These are phyloP conservation scores for Fusarium duplospermum DNA, from an alignment of 2,329 filamentous ascomycete genomes.

Conservation along the genomic window DNA sequence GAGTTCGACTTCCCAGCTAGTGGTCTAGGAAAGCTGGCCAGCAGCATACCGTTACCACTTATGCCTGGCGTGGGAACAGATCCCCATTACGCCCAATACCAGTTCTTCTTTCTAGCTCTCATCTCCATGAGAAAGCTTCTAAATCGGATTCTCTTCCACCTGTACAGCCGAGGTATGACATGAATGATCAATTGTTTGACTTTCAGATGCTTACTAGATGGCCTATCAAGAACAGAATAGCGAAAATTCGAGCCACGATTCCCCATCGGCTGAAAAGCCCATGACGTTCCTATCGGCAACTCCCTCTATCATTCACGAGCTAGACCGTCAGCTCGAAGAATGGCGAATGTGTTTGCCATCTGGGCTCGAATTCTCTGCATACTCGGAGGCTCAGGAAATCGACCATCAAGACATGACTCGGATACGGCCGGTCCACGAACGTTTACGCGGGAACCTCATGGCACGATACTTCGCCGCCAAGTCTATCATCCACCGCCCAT, in stretches of 20 bases:
- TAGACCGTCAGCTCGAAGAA: conserved; percentile 31
- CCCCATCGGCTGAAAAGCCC: neutral
- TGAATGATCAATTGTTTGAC: fast-evolving
- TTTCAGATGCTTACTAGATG: neutral
- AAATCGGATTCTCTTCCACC: conserved; percentile 27
- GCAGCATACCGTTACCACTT: conserved; percentile 22
- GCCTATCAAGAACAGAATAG: neutral
- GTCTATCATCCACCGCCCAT: conserved; percentile 23
- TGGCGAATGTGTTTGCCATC: conserved; percentile 25
- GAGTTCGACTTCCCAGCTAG: conserved; percentile 35
- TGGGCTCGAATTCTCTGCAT: conserved; percentile 3
- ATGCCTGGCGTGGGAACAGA: conserved; percentile 12
- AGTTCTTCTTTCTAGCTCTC: conserved; percentile 30
- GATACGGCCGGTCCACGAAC: neutral
- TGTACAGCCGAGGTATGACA: conserved; percentile 18
- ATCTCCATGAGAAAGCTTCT: conserved; percentile 30
- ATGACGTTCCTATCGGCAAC: conserved; percentile 1
- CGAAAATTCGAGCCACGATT: neutral
- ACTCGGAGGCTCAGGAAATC: neutral
- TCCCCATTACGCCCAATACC: conserved; percentile 16
- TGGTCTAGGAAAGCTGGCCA: conserved; percentile 23
- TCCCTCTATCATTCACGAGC: conserved; percentile 16
- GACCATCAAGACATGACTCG: neutral
- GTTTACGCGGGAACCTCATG: conserved; percentile 4
- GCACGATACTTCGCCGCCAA: conserved; percentile 21